Evolutionary conservation across 768 basidiomycete species (phyloP).

Genomic region (Coprinopsis cinerea): DNA sequence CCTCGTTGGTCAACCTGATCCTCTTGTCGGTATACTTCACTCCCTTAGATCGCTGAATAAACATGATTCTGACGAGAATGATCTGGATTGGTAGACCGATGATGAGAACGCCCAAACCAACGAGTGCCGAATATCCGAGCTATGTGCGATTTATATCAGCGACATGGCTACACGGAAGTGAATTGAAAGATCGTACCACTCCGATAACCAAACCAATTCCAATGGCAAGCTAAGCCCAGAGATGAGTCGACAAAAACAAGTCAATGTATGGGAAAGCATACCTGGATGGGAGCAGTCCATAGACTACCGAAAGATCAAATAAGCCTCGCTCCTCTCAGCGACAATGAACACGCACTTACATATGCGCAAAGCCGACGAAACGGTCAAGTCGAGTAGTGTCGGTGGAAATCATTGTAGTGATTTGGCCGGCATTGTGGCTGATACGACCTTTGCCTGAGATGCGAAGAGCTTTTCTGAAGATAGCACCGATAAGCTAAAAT

Average conservation of each 20-base stretch:
- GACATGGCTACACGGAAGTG: neutral
- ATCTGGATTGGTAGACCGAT: slow-evolving; percentile 56
- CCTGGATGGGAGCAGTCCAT: slow-evolving; percentile 59
- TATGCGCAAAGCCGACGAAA: slow-evolving; percentile 37
- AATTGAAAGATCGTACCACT: slow-evolving; percentile 36
- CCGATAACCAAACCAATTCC: slow-evolving; percentile 57
- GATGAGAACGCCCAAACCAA: slow-evolving; percentile 51
- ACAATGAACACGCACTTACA: slow-evolving; percentile 22
- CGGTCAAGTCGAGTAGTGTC: slow-evolving; percentile 54
- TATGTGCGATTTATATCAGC: slow-evolving; percentile 19
- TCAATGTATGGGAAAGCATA: slow-evolving; percentile 10
- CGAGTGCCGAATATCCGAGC: slow-evolving; percentile 66
- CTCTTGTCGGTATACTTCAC: slow-evolving; percentile 64
- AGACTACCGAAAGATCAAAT: slow-evolving; percentile 28
- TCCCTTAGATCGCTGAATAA: slow-evolving; percentile 45
- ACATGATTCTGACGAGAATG: slow-evolving; percentile 45
- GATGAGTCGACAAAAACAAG: neutral
- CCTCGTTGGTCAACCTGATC: slow-evolving; percentile 58
- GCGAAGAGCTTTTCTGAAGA: slow-evolving; percentile 64
- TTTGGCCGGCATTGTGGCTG: slow-evolving; percentile 57
- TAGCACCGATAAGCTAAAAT: slow-evolving; percentile 34
- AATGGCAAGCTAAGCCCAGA: slow-evolving; percentile 37
- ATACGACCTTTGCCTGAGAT: slow-evolving; percentile 54
- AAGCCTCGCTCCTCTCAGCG: neutral
- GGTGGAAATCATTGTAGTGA: slow-evolving; percentile 65